Base-by-base conservation (phyloP, 1,139 yeast genomes). In the Hyphopichia fennica region DNA sequence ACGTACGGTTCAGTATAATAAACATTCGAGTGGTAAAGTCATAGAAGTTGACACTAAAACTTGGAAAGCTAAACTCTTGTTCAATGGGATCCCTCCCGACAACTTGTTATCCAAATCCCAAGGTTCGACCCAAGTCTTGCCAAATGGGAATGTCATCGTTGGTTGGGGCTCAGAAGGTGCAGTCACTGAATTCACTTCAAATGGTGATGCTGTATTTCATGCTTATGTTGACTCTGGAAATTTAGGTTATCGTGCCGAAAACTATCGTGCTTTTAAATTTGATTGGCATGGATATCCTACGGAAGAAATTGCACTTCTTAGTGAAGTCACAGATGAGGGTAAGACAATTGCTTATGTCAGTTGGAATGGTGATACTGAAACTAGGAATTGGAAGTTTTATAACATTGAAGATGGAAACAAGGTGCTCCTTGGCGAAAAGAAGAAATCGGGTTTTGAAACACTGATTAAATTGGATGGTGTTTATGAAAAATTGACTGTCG, bases 161-260 rank as follows among this genome's bases (percentile, higher is more conserved):
- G 64, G 63, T 40, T 69, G 74, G 73, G 75, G 74, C 2, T 63
- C 71, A 6, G 62, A 55, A 25, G 72, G 72, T 16, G 67, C 69
- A 4, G 55, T 69, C 5, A 65, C 74, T 9, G 73, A 69, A 43
- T 65, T 53, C 41, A 54, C 58, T 42, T 37, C 45, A 7, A 48
- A 62, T 2, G 69, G 62, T 4, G 51, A 58, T 14, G 49, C 63
- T 8, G 52, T 67, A 13, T 67, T 67, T 54, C 65, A 64, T 43
- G 70, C 75, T 2, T 62, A 53, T 41, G 44, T 67, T 31, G 72
- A 67, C 40, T 63, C 70, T 4, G 69, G 62, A 5, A 44, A 42
- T 2, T 51, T 57, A 17, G 67, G 62, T 3, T 51, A 45, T 4
- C 44, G 44, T 18, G 63, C 54, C 9, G 63, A 65, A 40, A 67